A percentile compares a stretch with the other conserved stretches of the same genome.
These are phyloP conservation scores for Paramecium octaurelia DNA, from an alignment of 73 alveolate genomes.

Conservation along the genomic window DNA sequence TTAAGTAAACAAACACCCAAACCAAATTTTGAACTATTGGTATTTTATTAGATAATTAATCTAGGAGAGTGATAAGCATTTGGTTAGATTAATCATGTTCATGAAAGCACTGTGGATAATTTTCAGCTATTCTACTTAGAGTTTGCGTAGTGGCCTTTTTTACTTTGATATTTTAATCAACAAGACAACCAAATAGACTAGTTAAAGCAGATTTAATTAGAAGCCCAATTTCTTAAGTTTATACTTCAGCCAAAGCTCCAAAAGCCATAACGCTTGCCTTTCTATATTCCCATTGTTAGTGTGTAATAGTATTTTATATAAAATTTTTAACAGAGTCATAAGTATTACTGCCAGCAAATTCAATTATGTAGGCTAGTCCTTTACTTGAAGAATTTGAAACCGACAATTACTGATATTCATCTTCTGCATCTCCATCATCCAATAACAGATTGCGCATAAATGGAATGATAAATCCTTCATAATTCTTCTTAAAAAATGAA, in stretches of 20 bases:
- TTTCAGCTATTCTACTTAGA: conserved; percentile 8
- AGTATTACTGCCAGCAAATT: neutral
- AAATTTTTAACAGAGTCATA: neutral
- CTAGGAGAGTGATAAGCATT: neutral
- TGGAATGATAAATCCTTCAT: neutral
- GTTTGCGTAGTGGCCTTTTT: neutral
- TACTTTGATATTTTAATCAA: neutral
- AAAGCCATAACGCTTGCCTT: conserved; percentile 29
- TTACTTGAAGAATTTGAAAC: neutral
- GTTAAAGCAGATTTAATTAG: neutral
- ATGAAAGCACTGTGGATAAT: neutral
- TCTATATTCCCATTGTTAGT: neutral
- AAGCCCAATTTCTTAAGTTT: neutral
- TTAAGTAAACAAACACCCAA: neutral
- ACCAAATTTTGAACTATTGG: neutral
- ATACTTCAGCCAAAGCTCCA: conserved; percentile 26
- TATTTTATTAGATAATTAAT: neutral
- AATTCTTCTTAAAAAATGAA: neutral
- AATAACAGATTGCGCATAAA: conserved; percentile 3
- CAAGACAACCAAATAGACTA: neutral
- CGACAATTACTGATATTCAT: neutral
- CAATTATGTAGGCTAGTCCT: neutral
- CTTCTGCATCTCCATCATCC: conserved; percentile 9
- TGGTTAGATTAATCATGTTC: neutral
- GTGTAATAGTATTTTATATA: neutral